phyloP scores from a whole-genome alignment of 805 yeast genomes.

The Kodamaea fukazawae region DNA sequence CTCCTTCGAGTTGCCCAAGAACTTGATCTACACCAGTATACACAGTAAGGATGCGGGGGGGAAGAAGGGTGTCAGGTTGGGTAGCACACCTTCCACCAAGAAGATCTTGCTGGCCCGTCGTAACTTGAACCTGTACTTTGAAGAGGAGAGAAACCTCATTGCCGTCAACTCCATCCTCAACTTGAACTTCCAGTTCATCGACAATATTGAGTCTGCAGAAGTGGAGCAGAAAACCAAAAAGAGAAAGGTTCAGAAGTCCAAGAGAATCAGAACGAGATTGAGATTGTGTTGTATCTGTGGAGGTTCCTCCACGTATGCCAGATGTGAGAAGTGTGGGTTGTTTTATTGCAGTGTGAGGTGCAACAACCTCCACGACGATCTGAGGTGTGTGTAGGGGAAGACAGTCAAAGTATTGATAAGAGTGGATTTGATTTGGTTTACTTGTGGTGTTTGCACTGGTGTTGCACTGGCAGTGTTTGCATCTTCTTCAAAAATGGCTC shows the following conservation, averaged over 20 bases:
- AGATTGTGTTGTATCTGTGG: conserved; percentile 44
- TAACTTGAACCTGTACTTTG: conserved; percentile 43
- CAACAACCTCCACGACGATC: conserved; percentile 38
- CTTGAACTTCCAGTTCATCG: conserved; percentile 40
- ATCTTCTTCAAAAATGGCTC: too few species aligned
- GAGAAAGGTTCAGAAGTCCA: conserved; percentile 17
- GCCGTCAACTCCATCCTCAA: conserved; percentile 41
- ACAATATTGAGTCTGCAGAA: conserved; percentile 23
- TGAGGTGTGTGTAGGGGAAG: conserved; percentile 31
- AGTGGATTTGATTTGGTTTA: too few species aligned
- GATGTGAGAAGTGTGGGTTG: conserved; percentile 41
- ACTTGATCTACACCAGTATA: conserved; percentile 34
- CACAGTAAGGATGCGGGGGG: conserved; percentile 20
- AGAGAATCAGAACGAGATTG: conserved; percentile 30
- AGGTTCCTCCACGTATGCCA: conserved; percentile 31
- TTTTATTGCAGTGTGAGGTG: conserved; percentile 41
- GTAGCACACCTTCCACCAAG: conserved; percentile 45
- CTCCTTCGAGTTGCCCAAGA: conserved; percentile 42
- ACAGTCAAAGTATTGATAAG: too few species aligned
- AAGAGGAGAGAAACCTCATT: conserved; percentile 44
- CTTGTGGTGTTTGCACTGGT: too few species aligned
- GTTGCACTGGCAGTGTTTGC: too few species aligned
- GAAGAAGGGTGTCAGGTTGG: conserved; percentile 30
- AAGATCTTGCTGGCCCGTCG: conserved; percentile 41
- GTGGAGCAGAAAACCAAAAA: conserved; percentile 15